Conservation (phyloP, 345 rosid species). For the Citrus sinensis region DNA sequence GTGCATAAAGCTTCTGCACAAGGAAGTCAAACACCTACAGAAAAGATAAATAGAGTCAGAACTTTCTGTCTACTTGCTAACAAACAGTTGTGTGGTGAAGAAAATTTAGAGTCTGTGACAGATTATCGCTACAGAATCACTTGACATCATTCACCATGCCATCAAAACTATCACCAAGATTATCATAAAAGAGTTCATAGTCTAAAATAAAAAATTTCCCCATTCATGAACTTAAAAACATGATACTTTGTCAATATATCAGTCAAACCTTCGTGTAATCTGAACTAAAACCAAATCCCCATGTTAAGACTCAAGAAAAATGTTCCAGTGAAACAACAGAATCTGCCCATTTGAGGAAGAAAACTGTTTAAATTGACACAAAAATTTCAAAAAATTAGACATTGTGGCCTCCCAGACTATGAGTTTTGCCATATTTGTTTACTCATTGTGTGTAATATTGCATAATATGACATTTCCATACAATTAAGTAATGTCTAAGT, state of each 20-base stretch:
- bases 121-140: neutral
- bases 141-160: neutral
- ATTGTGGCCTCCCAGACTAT: too few relatives aligned
- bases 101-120: neutral
- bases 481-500: neutral
- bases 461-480: neutral
- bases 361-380: neutral
- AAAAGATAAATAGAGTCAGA: slow-evolving; percentile 11
- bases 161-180: neutral
- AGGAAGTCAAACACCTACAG: slow-evolving; percentile 91
- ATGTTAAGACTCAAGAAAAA: too few relatives aligned
- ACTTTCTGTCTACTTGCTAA: neutral
- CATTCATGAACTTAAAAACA: neutral
- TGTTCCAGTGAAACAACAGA: neutral
- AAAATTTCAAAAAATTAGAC: neutral
- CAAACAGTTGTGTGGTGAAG: neutral
- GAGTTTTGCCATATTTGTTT: neutral
- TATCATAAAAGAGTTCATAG: neutral
- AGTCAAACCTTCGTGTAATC: neutral
- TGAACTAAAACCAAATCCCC: neutral
- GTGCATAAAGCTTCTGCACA: slow-evolving; percentile 92
- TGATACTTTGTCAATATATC: neutral
- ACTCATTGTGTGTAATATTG: neutral
- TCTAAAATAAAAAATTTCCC: neutral
- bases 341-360: neutral